Evolutionary conservation across 108 stramenopile species (phyloP), one percentile per base, ranked within the genome.

Genomic region (Hondaea fermentalgiana): DNA sequence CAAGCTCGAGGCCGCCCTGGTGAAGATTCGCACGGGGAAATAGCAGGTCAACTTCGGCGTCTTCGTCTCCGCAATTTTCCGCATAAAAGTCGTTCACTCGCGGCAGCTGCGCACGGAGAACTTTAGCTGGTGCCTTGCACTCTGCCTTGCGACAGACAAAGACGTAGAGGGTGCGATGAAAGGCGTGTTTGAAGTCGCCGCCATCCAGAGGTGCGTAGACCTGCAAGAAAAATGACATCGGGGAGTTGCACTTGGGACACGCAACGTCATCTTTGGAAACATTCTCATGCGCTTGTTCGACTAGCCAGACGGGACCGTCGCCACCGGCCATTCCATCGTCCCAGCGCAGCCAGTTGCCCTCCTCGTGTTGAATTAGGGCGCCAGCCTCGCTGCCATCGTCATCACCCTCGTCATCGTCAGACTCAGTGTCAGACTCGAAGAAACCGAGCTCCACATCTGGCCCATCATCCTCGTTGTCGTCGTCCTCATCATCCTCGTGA

Each of bases 171-270:
- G 49, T 83, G 45, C 76, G 76, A 35, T 83, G 76, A 4, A 53
- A 83, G 49, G 76, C 76, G 25, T 83, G 76, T 4, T 83, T 53
- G 42, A 69, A 69, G 14, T 69, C 42, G 35, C 42, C 64, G 3
- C 49, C 76, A 83, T 83, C 76, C 49, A 83, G 76, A 6, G 76
- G 76, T 45, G 76, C 76, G 51, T 83, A 83, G 25, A 83, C 45
- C 76, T 83, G 76, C 10, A 83, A 12, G 16, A 83, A 83, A 28
- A 83, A 83, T 23, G 76, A 83, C 76, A 83, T 83, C 51, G 76
- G 17, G 0, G 19, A n/a, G 12, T 12, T 12, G 51, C 76, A 83
- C 25, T 23, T 12, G n/a, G 45, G 4, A 45, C 76, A 83, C 0
- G 45, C 51, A 12, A 83, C 19, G 51, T 47, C 76, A 8, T 83